Base-by-base conservation (phyloP, 495 filamentous ascomycete species). In the Penicilliopsis zonata region DNA sequence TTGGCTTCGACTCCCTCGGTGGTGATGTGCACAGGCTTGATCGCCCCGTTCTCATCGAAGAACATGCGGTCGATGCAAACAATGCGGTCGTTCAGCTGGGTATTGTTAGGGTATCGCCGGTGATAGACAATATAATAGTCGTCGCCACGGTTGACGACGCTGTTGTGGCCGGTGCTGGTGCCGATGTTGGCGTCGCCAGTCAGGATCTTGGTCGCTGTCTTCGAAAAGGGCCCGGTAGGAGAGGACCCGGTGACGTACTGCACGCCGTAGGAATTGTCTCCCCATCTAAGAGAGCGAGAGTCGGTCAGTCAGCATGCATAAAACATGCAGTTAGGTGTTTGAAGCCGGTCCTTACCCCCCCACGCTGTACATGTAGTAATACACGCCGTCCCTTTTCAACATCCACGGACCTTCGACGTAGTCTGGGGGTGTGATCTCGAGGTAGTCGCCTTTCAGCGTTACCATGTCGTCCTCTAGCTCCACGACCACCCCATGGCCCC, bases 51-150 rank as follows among this genome's bases (percentile, higher is more conserved):
- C 6, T 42, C 47, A 31, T 64, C 55, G 38, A 69, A 67, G 33
- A 57, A 53, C 57, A 66, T 58, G 13, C 58, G 55, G 38, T 69
- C 65, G 13, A 67, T 57, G 10, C 58, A 59, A 2, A 55, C 37
- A n/a, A 62, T 54, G 4, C 63, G 60, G 37, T 69, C 53, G 31
- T 65, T 57, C 15, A 47, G 51, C 18, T 50, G 55, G 2, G 50
- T 54, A 20, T 63, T 61, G 35, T 52, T 57, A 0, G 59, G 42
- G 9, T 48, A 50, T 5, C 57, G 59, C 1, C 63, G 63, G 35
- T 69, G 63, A 34, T 67, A 69, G 12, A 66, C 52, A 10, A 69
- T 63, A 33, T 66, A 69, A 43, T 57, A 67, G 13, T 61, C 56
- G 13, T 64, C 52, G 3, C 60, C 59, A 9, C 59, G 57, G 2